These are phyloP conservation scores for Talaromyces trachyspermus DNA, from an alignment of 495 filamentous ascomycete species.

Conservation along the genomic window DNA sequence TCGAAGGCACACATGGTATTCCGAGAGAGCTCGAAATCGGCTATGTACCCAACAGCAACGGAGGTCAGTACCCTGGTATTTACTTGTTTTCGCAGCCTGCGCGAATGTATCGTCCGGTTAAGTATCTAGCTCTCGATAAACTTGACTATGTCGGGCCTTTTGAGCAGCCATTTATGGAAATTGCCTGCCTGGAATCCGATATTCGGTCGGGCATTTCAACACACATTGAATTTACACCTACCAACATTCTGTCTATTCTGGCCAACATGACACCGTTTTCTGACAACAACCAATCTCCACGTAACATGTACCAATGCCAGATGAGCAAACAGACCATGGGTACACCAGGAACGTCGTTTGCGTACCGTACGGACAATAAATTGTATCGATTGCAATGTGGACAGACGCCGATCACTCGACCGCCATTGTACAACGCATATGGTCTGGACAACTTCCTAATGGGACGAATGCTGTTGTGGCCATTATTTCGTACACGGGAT, in stretches of 20 bases:
- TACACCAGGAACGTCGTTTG: constrained; percentile 80
- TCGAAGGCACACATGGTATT: constrained; percentile 79
- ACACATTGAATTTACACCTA: constrained; percentile 91
- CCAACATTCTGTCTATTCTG: constrained; percentile 93
- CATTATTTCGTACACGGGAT: constrained; percentile 97
- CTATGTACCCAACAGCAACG: constrained; percentile 74
- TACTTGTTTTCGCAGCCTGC: constrained; percentile 84
- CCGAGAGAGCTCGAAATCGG: constrained; percentile 84
- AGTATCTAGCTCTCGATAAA: constrained; percentile 78
- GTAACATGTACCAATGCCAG: constrained; percentile 99
- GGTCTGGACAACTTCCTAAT: constrained; percentile 96
- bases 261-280: constrained; percentile 99
- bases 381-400: constrained; percentile 90
- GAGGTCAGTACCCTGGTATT: constrained; percentile 90
- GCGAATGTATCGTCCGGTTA: constrained; percentile 85
- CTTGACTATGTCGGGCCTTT: constrained; percentile 84
- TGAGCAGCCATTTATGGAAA: constrained; percentile 98
- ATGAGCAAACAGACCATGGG: constrained; percentile 99
- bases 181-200: constrained; percentile 79
- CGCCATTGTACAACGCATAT: constrained; percentile 89
- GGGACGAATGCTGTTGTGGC: constrained; percentile 96
- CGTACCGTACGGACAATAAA: constrained; percentile 94
- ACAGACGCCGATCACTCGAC: constrained; percentile 88
- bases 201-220: constrained; percentile 79
- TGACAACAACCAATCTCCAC: constrained; percentile 95